phyloP scores from a whole-genome alignment of 2,329 filamentous ascomycete species.

The Plenodomus lindquistii region DNA sequence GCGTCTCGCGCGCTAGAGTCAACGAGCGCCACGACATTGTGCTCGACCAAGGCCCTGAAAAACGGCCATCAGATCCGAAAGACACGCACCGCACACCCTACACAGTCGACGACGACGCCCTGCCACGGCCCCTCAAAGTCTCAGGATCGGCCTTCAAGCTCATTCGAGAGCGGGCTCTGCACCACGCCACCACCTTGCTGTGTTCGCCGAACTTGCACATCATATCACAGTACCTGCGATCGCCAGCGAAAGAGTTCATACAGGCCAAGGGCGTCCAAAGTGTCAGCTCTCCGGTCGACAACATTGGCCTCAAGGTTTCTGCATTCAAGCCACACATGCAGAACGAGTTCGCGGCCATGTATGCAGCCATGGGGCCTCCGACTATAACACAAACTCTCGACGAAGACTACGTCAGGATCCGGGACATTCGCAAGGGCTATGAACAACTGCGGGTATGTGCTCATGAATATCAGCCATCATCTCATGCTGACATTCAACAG shows the following conservation, averaged over 20 bases:
- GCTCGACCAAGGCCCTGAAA: constrained; percentile 57
- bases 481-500: constrained; percentile 47
- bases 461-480: neutral
- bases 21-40: constrained; percentile 96
- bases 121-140: constrained; percentile 65
- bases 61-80: constrained; percentile 29
- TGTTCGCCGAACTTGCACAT: constrained; percentile 71
- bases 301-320: constrained; percentile 65
- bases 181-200: constrained; percentile 91
- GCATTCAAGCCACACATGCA: constrained; percentile 53
- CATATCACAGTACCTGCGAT: constrained; percentile 72
- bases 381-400: constrained; percentile 54
- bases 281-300: constrained; percentile 81
- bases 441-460: constrained; percentile 61
- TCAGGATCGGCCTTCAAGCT: constrained; percentile 96
- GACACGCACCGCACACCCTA: constrained; percentile 53
- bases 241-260: constrained; percentile 77
- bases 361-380: constrained; percentile 52
- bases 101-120: constrained; percentile 35
- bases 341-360: constrained; percentile 67
- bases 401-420: constrained; percentile 55
- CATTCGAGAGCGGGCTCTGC: constrained; percentile 76
- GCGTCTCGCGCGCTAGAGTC: constrained; percentile 66
- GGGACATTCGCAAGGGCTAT: constrained; percentile 64
- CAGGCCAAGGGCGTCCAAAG: constrained; percentile 87